Percentiles rank a stretch among this genome's conserved stretches.
These are phyloP conservation scores for Neurospora pannonica DNA, from an alignment of 495 filamentous ascomycete genomes.

Conservation along the genomic window DNA sequence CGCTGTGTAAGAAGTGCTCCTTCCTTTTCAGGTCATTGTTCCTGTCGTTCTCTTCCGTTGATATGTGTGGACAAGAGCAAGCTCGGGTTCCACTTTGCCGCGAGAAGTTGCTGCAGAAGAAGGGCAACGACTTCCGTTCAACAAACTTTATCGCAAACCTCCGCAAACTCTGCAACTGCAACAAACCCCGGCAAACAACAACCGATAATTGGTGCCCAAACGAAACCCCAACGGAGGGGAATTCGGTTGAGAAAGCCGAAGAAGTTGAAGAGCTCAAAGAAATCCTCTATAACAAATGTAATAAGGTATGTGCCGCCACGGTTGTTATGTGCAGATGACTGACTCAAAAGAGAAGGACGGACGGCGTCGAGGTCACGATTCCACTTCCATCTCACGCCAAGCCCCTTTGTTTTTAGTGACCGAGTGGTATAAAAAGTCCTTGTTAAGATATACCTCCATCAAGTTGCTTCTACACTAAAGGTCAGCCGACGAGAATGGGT, in stretches of 20 bases:
- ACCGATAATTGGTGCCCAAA: neutral
- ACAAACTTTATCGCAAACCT: neutral
- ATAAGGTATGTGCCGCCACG: neutral
- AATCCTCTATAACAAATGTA: neutral
- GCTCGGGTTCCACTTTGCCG: neutral
- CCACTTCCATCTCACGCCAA: neutral
- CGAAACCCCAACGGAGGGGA: neutral
- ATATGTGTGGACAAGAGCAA: neutral
- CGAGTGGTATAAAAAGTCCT: neutral
- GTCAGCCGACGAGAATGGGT: neutral
- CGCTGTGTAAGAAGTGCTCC: neutral
- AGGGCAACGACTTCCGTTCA: neutral
- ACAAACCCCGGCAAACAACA: neutral
- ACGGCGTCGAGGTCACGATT: neutral
- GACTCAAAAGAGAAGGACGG: neutral
- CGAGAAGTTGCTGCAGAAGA: neutral
- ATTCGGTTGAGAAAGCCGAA: neutral
- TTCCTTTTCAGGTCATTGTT: neutral
- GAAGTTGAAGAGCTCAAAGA: neutral
- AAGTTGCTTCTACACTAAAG: neutral
- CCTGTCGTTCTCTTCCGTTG: neutral
- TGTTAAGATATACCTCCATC: neutral
- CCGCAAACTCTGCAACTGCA: neutral
- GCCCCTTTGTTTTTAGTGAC: neutral
- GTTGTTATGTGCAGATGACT: neutral